A percentile compares a stretch with the other conserved stretches of the same genome.
Evolutionary conservation across 23 red algal genomes (phyloP).

Genomic region (Gracilaria domingensis): DNA sequence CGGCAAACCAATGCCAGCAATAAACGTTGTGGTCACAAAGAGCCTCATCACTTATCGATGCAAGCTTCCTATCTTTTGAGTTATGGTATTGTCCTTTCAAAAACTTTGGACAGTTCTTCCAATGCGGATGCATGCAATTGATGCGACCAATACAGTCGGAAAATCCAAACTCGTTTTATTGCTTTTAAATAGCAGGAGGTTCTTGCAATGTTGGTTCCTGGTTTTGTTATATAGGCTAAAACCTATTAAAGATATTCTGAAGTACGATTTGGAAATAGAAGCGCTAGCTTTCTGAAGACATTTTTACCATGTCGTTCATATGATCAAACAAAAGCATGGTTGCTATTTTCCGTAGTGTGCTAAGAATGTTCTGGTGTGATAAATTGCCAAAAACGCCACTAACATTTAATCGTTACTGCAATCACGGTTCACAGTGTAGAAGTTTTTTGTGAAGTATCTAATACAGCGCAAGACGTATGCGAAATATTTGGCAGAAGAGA

Average conservation of each 20-base stretch:
- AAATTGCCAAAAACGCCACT: background rate
- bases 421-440: too few relatives aligned
- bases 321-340: slow-evolving; percentile 21
- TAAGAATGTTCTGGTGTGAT: slow-evolving; percentile 20
- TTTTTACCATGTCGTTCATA: slow-evolving; percentile 42
- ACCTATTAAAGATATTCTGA: too few relatives aligned
- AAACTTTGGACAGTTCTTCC: too few relatives aligned
- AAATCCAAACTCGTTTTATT: slow-evolving; percentile 27
- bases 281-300: slow-evolving; percentile 9
- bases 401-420: background rate
- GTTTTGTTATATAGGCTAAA: slow-evolving; percentile 16
- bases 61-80: too few relatives aligned
- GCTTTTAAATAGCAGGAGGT: background rate
- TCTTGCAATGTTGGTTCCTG: background rate
- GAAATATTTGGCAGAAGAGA: background rate
- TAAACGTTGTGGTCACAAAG: slow-evolving; percentile 8
- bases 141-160: slow-evolving; percentile 32
- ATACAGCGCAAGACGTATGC: slow-evolving; percentile 1
- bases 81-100: too few relatives aligned
- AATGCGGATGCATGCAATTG: too few relatives aligned
- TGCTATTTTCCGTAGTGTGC: background rate
- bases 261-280: background rate
- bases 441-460: background rate
- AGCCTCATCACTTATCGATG: too few relatives aligned
- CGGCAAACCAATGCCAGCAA: slow-evolving; percentile 57